Conservation (phyloP, 371 early-diverging fungal genomes). For the Circinella minor region DNA sequence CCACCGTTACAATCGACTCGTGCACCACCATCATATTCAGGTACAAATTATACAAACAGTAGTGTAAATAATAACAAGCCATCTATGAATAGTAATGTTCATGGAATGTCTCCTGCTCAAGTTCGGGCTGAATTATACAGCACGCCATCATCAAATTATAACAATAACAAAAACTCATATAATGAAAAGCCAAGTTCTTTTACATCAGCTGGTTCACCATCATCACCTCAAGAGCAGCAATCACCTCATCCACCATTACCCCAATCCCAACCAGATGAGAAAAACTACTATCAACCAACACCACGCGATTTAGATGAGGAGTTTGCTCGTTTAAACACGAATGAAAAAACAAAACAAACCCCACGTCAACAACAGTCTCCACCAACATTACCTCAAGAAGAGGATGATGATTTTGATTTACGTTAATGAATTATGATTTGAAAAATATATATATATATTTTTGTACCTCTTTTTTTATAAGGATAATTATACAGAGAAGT, state of each 20-base stretch:
- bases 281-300: slow-evolving; percentile 7
- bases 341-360: slow-evolving; percentile 10
- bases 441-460: too few species aligned
- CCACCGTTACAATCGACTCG: background rate
- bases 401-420: slow-evolving; percentile 27
- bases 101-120: slow-evolving; percentile 39
- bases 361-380: slow-evolving; percentile 7
- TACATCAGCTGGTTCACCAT: background rate
- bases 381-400: slow-evolving; percentile 12
- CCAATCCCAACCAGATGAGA: slow-evolving; percentile 1
- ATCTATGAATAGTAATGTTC: slow-evolving; percentile 26
- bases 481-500: too few species aligned
- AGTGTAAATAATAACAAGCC: background rate
- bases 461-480: too few species aligned
- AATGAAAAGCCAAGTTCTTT: slow-evolving; percentile 8
- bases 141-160: slow-evolving; percentile 12
- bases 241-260: slow-evolving; percentile 11
- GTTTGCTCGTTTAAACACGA: slow-evolving; percentile 17
- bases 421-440: slow-evolving; percentile 3
- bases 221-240: background rate
- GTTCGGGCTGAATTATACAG: slow-evolving; percentile 30
- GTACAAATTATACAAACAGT: background rate
- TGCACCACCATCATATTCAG: background rate
- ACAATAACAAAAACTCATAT: background rate
- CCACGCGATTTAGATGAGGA: slow-evolving; percentile 20